Percentiles rank a stretch among this genome's conserved stretches.
These are phyloP conservation scores for Fraxinus paxiana DNA, from an alignment of 305 asterid species.

Conservation along the genomic window DNA sequence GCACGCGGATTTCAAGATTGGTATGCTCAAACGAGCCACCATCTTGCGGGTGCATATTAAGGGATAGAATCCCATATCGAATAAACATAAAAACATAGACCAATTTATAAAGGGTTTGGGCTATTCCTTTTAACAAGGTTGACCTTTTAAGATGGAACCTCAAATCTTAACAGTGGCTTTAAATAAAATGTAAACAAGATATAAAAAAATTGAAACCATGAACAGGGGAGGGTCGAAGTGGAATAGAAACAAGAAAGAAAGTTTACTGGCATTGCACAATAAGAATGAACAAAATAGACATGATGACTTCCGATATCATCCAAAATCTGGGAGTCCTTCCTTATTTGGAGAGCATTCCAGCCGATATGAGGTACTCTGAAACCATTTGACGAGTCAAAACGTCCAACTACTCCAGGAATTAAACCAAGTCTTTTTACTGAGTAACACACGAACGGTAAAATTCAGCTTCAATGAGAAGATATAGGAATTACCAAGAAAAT, in stretches of 20 bases:
- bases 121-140: too few relatives aligned
- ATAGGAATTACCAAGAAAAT: neutral
- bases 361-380: constrained; percentile 92
- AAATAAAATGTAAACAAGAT: constrained; percentile 12
- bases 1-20: too few relatives aligned
- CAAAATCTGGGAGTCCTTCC: constrained; percentile 58
- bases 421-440: constrained; percentile 93
- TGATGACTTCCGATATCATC: constrained; percentile 72
- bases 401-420: constrained; percentile 89
- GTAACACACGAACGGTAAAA: constrained; percentile 19
- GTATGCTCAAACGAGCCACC: too few relatives aligned
- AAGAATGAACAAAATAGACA: constrained; percentile 96
- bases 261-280: constrained; percentile 80
- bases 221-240: neutral
- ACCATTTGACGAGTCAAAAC: constrained; percentile 86
- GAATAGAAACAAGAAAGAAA: constrained; percentile 6
- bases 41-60: too few relatives aligned
- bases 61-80: too few relatives aligned
- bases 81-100: too few relatives aligned
- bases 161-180: constrained; percentile 2
- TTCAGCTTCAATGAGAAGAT: constrained; percentile 1
- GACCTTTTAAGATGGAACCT: too few relatives aligned
- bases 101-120: too few relatives aligned
- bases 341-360: constrained; percentile 77
- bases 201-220: neutral